These are phyloP conservation scores for Pythium vanterpoolii DNA, from an alignment of 352 stramenopile genomes.

Conservation along the genomic window DNA sequence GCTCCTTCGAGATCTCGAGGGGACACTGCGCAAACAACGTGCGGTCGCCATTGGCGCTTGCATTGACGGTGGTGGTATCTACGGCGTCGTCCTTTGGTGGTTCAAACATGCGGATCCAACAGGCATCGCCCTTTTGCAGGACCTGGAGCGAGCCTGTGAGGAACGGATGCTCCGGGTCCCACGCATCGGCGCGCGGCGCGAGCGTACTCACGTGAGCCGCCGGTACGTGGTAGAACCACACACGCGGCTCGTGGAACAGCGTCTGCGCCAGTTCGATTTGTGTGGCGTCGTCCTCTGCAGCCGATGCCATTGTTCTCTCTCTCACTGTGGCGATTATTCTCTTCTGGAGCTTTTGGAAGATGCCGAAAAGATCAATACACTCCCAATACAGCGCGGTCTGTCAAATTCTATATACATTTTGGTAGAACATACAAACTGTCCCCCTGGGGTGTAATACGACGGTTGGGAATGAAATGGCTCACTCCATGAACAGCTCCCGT, in stretches of 20 bases:
- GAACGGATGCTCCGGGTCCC: slow-evolving; percentile 80
- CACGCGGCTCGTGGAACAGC: slow-evolving; percentile 68
- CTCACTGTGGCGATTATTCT: not conserved
- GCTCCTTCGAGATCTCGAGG: slow-evolving; percentile 59
- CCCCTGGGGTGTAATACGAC: not conserved
- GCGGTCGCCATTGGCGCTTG: slow-evolving; percentile 5
- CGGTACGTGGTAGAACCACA: slow-evolving; percentile 87
- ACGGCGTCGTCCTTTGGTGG: slow-evolving; percentile 24
- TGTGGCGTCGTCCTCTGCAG: not conserved
- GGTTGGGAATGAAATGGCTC: not conserved
- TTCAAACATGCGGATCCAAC: slow-evolving; percentile 75
- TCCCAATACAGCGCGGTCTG: slow-evolving; percentile 24
- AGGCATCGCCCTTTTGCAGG: slow-evolving; percentile 68
- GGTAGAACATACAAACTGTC: slow-evolving; percentile 7
- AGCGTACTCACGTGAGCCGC: slow-evolving; percentile 63
- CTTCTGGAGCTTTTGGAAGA: not conserved
- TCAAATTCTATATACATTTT: slow-evolving; percentile 31
- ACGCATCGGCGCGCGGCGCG: slow-evolving; percentile 71
- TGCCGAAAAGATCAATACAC: slow-evolving; percentile 16
- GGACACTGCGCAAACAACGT: slow-evolving; percentile 80
- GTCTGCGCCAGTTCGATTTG: slow-evolving; percentile 57
- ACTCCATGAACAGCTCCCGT: slow-evolving; percentile 93
- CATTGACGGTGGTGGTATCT: not conserved
- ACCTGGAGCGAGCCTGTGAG: slow-evolving; percentile 69
- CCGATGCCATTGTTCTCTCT: slow-evolving; percentile 2